These are phyloP conservation scores for Talaromyces sp. DNA, from an alignment of 2,329 filamentous ascomycete species.

Conservation along the genomic window DNA sequence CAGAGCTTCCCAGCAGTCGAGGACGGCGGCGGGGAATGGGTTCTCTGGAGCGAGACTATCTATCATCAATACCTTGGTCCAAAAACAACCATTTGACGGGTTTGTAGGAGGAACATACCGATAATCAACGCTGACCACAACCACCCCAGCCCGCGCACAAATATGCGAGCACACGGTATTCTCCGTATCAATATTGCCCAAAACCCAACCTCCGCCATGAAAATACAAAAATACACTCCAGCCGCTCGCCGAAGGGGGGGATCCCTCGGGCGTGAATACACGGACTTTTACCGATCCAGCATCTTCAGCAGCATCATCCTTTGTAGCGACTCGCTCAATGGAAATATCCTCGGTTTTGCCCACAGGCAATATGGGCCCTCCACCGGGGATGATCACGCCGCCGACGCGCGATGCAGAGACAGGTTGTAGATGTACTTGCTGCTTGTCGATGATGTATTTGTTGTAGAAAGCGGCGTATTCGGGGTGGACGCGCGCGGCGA, in stretches of 20 bases:
- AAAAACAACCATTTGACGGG: no score
- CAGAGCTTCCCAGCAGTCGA: constrained; percentile 53
- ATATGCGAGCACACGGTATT: constrained; percentile 53
- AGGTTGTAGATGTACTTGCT: constrained; percentile 51
- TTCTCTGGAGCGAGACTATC: constrained; percentile 51
- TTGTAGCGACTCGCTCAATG: constrained; percentile 26
- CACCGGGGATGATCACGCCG: constrained; percentile 49
- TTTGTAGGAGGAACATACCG: constrained; percentile 33
- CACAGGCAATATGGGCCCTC: constrained; percentile 45
- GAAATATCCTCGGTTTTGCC: constrained; percentile 41
- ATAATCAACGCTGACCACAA: constrained; percentile 53
- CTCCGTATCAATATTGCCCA: constrained; percentile 54
- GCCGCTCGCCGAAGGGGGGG: constrained; percentile 38
- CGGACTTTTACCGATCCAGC: constrained; percentile 42
- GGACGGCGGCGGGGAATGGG: constrained; percentile 51
- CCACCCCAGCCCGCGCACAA: constrained; percentile 44
- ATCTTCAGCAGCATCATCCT: constrained; percentile 23
- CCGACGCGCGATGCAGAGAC: constrained; percentile 46
- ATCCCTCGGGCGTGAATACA: constrained; percentile 46
- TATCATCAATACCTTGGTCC: no score
- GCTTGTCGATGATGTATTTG: constrained; percentile 44
- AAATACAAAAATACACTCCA: constrained; percentile 55
- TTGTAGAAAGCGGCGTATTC: constrained; percentile 52
- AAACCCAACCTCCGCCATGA: constrained; percentile 55
- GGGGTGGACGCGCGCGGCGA: constrained; percentile 41